Evolutionary conservation across 2,329 filamentous ascomycete species (phyloP), one percentile per base, ranked within the genome.

Genomic region (Pleomassaria siparia): DNA sequence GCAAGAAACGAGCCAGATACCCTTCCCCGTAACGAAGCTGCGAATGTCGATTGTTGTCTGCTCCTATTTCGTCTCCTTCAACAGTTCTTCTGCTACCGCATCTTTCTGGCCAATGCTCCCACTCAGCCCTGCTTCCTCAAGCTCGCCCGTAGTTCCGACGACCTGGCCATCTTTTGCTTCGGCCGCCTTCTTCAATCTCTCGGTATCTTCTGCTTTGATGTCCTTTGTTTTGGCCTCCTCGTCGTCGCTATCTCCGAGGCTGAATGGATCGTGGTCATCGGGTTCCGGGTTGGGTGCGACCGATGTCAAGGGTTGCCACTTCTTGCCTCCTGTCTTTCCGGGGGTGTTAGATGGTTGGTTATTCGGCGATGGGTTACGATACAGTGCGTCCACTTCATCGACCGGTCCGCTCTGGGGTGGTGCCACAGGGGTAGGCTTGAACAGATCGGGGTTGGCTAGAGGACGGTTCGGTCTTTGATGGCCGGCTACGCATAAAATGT

Each of bases 241-340:
- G 43, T 91, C 89, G 59, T 87, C 87, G 63, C 90, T 95, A 60
- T 97, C 92, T 4, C 94, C 94, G 12, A 99, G 80, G 63, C 91
- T 96, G 74, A 99, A 99, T 0, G 94, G 94, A 65, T 99, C 94
- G 61, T 96, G 92, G 59, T 97, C 76, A 18, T 74, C 91, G 15
- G 82, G 80, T 52, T 96, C 87, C 12, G 92, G 91, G 54, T 83
- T 86, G 1, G 91, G 90, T 55, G 95, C 89, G 12, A 96, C 84
- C 0, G 86, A 81, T 11, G 91, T 90, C 59, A 99, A 76, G 9
- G 94, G 92, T 72, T 99, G 92, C 94, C 94, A 99, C 76, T 99
- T 99, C 80, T 91, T 96, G 75, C 91, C 94, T 56, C 78, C 76
- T n/a, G 64, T 56, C 49, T 69, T 71, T 16, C 55, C 59, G 20